Conservation (phyloP, 192 early-diverging fungal species). For the Podila verticillata region DNA sequence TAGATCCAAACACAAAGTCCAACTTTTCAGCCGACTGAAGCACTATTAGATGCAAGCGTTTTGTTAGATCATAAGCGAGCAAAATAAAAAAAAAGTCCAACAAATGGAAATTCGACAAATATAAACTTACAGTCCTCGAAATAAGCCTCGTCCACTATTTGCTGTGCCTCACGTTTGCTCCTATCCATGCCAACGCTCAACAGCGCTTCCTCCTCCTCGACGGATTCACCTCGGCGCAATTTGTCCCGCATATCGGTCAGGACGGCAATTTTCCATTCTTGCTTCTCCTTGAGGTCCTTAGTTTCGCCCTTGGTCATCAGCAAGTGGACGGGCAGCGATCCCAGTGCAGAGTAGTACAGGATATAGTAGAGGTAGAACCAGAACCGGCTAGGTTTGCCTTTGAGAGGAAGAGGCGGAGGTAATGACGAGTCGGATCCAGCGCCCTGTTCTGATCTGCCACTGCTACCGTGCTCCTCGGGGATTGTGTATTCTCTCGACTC, state of each 20-base stretch:
- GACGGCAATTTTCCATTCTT: conserved; percentile 48
- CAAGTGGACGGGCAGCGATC: conserved; percentile 40
- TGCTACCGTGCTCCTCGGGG: conserved; percentile 1
- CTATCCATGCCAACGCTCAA: conserved; percentile 32
- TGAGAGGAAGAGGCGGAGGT: conserved; percentile 3
- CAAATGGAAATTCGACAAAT: not conserved
- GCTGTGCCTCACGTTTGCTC: conserved; percentile 25
- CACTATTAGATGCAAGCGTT: conserved; percentile 6
- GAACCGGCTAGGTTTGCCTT: conserved; percentile 16
- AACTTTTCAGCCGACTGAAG: conserved; percentile 32
- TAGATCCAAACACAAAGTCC: conserved; percentile 33
- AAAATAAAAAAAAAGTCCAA: not conserved
- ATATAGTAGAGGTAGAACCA: conserved; percentile 37
- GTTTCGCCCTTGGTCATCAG: conserved; percentile 34
- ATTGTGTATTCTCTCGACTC: not conserved
- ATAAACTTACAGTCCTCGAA: conserved; percentile 44
- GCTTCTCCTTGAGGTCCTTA: conserved; percentile 27
- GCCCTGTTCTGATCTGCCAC: not conserved
- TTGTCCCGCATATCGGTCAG: conserved; percentile 49
- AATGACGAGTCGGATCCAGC: conserved; percentile 2
- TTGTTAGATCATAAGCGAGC: not conserved
- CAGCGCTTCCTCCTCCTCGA: conserved; percentile 43
- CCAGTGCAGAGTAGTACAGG: conserved; percentile 26
- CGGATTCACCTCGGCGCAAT: conserved; percentile 27
- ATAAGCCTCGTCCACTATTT: conserved; percentile 39